Evolutionary conservation across 1,284 basidiomycete species (phyloP).

Genomic region (Psilocybe mexicana): DNA sequence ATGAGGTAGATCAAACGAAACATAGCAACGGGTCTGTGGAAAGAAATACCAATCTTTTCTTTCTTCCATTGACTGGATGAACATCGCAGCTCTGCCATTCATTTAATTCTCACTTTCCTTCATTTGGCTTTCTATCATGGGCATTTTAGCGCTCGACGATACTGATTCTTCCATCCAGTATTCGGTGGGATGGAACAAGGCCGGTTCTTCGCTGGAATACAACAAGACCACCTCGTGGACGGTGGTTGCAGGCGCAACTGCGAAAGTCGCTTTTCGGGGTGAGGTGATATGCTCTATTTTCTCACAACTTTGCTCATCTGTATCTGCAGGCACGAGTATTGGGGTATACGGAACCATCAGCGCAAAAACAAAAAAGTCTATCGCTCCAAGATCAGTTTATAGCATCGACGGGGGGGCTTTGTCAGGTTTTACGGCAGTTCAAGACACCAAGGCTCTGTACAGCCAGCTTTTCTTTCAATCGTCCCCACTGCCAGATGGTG

Average conservation of each 20-base stretch:
- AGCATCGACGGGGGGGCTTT: constrained; percentile 19
- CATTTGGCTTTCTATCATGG: constrained; percentile 1
- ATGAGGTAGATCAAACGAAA: too few relatives aligned
- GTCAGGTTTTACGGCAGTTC: constrained; percentile 14
- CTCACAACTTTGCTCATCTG: neutral
- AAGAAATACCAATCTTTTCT: neutral
- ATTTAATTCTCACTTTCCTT: neutral
- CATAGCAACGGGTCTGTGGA: too few relatives aligned
- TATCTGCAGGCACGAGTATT: constrained; percentile 16
- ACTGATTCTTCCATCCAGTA: constrained; percentile 14
- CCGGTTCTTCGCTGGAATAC: constrained; percentile 17
- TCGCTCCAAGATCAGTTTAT: constrained; percentile 17
- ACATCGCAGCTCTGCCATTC: neutral
- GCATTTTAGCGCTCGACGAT: constrained; percentile 15
- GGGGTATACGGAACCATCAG: constrained; percentile 20
- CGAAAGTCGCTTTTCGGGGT: constrained; percentile 19
- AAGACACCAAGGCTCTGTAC: constrained; percentile 10
- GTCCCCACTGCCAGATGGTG: constrained; percentile 5
- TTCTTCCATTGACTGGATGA: neutral
- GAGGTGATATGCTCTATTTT: neutral
- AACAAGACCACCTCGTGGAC: constrained; percentile 22
- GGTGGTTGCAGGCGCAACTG: constrained; percentile 19
- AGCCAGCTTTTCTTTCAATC: constrained; percentile 22
- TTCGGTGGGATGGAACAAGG: constrained; percentile 14
- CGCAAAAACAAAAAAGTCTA: neutral